A percentile compares a stretch with the other conserved stretches of the same genome.
Conservation (phyloP, 352 stramenopile genomes). For the Phytopythium oedochilum region DNA sequence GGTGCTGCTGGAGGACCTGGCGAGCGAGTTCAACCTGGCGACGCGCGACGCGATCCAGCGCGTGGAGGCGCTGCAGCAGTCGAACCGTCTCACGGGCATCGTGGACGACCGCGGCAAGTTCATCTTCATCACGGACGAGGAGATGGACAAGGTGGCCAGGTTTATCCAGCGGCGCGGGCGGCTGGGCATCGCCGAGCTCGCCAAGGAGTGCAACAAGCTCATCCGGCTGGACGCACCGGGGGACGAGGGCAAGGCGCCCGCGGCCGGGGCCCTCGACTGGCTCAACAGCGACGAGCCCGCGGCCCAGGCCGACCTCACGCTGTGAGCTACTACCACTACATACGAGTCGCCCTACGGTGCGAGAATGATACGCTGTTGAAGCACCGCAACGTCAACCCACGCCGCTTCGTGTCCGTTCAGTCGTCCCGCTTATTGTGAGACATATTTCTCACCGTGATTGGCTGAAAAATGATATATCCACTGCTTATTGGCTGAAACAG, state of each 20-base stretch:
- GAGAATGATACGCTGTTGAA: not conserved
- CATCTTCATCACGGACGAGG: slow-evolving; percentile 74
- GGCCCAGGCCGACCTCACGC: not conserved
- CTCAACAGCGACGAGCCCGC: slow-evolving; percentile 22
- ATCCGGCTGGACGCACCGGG: slow-evolving; percentile 54
- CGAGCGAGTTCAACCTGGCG: slow-evolving; percentile 52
- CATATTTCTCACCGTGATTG: no score
- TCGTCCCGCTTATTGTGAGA: no score
- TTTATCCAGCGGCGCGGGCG: slow-evolving; percentile 67
- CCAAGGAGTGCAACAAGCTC: slow-evolving; percentile 77
- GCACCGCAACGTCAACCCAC: slow-evolving; percentile 1
- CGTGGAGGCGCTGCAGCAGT: slow-evolving; percentile 44
- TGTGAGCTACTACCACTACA: not conserved
- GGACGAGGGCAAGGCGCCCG: slow-evolving; percentile 14
- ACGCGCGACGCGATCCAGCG: slow-evolving; percentile 68
- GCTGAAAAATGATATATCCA: no score
- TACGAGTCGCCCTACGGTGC: no score
- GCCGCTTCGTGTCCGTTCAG: not conserved
- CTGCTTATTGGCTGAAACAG: no score
- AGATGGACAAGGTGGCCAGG: slow-evolving; percentile 71
- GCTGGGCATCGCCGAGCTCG: slow-evolving; percentile 53
- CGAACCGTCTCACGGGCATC: slow-evolving; percentile 62
- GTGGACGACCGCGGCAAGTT: slow-evolving; percentile 80
- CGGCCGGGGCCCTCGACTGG: slow-evolving; percentile 36
- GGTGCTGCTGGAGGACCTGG: slow-evolving; percentile 69